Conservation (phyloP, 2,329 filamentous ascomycete species). For the Chaetothyriales sp. region DNA sequence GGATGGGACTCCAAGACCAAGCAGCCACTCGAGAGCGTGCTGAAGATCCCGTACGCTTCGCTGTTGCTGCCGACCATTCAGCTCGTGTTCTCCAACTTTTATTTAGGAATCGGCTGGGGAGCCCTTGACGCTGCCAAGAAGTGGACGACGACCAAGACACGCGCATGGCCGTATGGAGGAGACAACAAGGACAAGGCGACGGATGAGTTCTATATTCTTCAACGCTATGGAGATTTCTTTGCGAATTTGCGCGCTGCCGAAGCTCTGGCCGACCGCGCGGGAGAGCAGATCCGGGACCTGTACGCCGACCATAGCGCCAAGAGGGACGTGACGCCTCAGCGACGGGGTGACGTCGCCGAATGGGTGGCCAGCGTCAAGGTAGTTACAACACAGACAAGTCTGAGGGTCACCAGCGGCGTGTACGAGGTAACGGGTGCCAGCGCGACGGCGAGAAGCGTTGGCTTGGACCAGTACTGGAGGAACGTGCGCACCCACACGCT, state of each 20-base stretch:
- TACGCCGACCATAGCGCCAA: conserved; percentile 32
- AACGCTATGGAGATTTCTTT: conserved; percentile 50
- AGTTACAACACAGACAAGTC: conserved; percentile 45
- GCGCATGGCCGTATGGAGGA: conserved; percentile 51
- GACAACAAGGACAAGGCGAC: conserved; percentile 46
- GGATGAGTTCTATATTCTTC: conserved; percentile 53
- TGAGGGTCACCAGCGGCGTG: conserved; percentile 46
- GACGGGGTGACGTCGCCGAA: conserved; percentile 48
- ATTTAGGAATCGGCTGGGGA: conserved; percentile 49
- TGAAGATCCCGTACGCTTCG: conserved; percentile 42
- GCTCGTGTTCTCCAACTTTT: conserved; percentile 53
- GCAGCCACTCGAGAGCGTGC: conserved; percentile 36
- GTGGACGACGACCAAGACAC: conserved; percentile 45
- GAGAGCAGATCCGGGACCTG: conserved; percentile 34
- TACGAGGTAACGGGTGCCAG: conserved; percentile 52
- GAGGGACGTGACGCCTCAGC: conserved; percentile 35
- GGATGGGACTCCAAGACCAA: conserved; percentile 44
- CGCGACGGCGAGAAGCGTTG: conserved; percentile 44
- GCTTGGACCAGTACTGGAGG: conserved; percentile 52
- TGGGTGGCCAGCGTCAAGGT: conserved; percentile 51
- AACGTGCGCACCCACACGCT: conserved; percentile 53
- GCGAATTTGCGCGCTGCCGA: conserved; percentile 49
- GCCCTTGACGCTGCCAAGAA: conserved; percentile 41
- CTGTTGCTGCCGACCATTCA: conserved; percentile 52
- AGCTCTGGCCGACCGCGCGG: conserved; percentile 45